Percentiles rank a stretch among this genome's conserved stretches.
phyloP scores from a whole-genome alignment of 2,329 filamentous ascomycete genomes.

The Endocalyx cinctus region DNA sequence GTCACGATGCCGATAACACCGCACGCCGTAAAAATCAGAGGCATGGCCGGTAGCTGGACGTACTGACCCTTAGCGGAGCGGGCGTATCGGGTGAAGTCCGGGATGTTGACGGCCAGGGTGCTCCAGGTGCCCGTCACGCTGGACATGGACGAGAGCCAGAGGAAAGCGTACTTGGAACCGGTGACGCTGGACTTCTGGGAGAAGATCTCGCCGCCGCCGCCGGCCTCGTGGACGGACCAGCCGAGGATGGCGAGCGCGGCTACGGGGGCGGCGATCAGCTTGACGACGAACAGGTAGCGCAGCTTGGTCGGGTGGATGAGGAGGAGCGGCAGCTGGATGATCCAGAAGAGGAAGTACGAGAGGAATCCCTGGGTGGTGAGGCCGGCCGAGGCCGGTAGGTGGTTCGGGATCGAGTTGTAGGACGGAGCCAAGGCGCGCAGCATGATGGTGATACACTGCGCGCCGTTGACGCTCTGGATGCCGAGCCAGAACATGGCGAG shows the following conservation, averaged over 20 bases:
- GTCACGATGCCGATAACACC: slow-evolving; percentile 53
- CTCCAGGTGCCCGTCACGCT: slow-evolving; percentile 40
- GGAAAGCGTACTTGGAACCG: slow-evolving; percentile 48
- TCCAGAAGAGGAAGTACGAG: slow-evolving; percentile 47
- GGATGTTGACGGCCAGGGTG: slow-evolving; percentile 42
- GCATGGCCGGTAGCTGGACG: slow-evolving; percentile 39
- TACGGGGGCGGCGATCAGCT: slow-evolving; percentile 48
- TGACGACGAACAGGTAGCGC: slow-evolving; percentile 44
- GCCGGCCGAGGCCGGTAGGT: slow-evolving; percentile 43
- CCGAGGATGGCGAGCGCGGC: slow-evolving; percentile 58
- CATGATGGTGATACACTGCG: slow-evolving; percentile 42
- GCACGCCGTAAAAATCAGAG: slow-evolving; percentile 43
- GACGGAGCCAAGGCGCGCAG: slow-evolving; percentile 48
- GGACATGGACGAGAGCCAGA: slow-evolving; percentile 41
- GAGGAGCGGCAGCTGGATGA: slow-evolving; percentile 28
- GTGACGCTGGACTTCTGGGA: slow-evolving; percentile 23
- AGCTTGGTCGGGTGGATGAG: slow-evolving; percentile 27
- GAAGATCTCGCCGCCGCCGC: slow-evolving; percentile 41
- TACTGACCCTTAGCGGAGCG: slow-evolving; percentile 31
- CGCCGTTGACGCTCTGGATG: slow-evolving; percentile 58
- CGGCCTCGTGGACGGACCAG: slow-evolving; percentile 56
- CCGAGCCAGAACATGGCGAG: slow-evolving; percentile 56
- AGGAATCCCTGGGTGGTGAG: slow-evolving; percentile 52
- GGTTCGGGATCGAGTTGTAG: slow-evolving; percentile 49
- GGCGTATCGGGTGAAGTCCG: slow-evolving; percentile 50